These are phyloP conservation scores for Suillus cothurnatus DNA, from an alignment of 768 basidiomycete genomes.

Conservation along the genomic window DNA sequence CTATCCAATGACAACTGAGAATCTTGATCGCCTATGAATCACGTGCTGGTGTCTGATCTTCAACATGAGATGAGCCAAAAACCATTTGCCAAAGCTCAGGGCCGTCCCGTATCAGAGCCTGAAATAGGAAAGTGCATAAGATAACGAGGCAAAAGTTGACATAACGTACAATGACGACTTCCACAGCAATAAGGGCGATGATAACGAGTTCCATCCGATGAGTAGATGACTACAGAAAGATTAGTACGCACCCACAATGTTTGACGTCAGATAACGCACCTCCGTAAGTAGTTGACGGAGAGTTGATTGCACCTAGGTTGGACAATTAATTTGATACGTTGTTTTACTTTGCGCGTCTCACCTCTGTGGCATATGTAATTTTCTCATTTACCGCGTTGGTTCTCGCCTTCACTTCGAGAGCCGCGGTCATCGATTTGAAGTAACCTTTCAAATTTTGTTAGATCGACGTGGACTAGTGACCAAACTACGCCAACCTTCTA, in stretches of 20 bases:
- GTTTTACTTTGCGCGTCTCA: constrained; percentile 21
- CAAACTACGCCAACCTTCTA: constrained; percentile 65
- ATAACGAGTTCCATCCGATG: constrained; percentile 97
- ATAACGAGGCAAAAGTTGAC: background rate
- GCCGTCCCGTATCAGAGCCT: constrained; percentile 79
- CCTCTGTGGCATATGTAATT: constrained; percentile 88
- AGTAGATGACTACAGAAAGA: constrained; percentile 63
- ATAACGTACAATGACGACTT: constrained; percentile 80
- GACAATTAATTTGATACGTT: constrained; percentile 1
- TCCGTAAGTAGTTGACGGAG: constrained; percentile 88
- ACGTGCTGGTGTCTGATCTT: constrained; percentile 9
- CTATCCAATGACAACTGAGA: background rate
- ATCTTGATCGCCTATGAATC: background rate
- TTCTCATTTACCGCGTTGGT: constrained; percentile 88
- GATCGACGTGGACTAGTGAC: background rate
- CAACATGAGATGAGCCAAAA: constrained; percentile 22
- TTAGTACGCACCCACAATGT: background rate
- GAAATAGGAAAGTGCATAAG: constrained; percentile 6
- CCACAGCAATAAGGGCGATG: constrained; percentile 91
- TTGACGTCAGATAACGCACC: constrained; percentile 33
- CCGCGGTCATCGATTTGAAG: constrained; percentile 83
- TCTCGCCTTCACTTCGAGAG: constrained; percentile 84
- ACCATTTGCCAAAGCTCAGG: constrained; percentile 72
- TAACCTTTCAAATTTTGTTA: constrained; percentile 47
- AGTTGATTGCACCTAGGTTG: constrained; percentile 74